phyloP scores from a whole-genome alignment of 2,329 filamentous ascomycete species.

The Sphaerostilbella broomeana region DNA sequence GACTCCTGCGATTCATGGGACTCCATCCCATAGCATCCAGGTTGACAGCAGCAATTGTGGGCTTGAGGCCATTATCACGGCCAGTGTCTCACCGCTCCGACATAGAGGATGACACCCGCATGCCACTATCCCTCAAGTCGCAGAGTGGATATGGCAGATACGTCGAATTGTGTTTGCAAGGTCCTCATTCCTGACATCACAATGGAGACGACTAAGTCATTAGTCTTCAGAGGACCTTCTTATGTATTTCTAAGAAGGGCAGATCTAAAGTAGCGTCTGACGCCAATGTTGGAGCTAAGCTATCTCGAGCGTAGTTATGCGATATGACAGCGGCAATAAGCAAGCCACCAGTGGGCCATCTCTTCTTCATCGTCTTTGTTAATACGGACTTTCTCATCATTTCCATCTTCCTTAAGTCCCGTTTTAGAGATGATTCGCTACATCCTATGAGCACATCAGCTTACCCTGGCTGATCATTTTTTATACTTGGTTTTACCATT shows the following conservation, averaged over 20 bases:
- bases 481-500: not conserved
- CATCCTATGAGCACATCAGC: slow-evolving; percentile 2
- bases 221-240: slow-evolving; percentile 5
- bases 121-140: slow-evolving; percentile 9
- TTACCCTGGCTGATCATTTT: slow-evolving; percentile 1
- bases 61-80: not conserved
- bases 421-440: not conserved
- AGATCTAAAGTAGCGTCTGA: not conserved
- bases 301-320: not conserved
- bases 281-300: not conserved
- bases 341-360: not conserved
- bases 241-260: slow-evolving; percentile 4
- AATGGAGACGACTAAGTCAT: slow-evolving; percentile 7
- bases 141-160: slow-evolving; percentile 4
- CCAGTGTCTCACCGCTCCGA: slow-evolving; percentile 7
- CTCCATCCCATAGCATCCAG: too few relatives aligned
- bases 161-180: not conserved
- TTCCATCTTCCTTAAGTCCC: not conserved
- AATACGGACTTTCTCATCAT: not conserved
- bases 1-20: too few relatives aligned
- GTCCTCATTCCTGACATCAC: slow-evolving; percentile 8
- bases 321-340: not conserved
- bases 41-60: too few relatives aligned
- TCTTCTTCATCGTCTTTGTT: not conserved
- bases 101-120: slow-evolving; percentile 6